Percentiles rank a stretch among this genome's conserved stretches.
phyloP scores from a whole-genome alignment of 345 rosid species.

The Arabidopsis suecica region DNA sequence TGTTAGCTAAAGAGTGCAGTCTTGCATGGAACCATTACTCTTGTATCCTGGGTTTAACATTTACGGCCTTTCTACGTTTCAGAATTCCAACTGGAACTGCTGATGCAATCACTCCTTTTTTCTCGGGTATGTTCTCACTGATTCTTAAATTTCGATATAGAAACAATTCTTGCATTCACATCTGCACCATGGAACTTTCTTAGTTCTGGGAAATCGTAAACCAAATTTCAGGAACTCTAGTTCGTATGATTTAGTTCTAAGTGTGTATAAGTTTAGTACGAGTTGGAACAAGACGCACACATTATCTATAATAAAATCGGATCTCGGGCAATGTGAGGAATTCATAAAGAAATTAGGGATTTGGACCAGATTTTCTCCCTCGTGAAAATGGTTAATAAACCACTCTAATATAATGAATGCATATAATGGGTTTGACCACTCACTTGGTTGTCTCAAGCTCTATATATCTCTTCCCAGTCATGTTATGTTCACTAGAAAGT shows the following conservation, averaged over 20 bases:
- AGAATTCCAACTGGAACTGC: slow-evolving; percentile 95
- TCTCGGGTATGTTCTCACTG: slow-evolving; percentile 72
- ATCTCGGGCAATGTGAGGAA: not conserved
- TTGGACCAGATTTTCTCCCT: slow-evolving; percentile 4
- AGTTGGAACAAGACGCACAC: slow-evolving; percentile 21
- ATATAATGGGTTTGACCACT: not conserved
- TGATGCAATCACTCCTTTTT: slow-evolving; percentile 93
- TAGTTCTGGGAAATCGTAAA: slow-evolving; percentile 19
- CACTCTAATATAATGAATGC: not conserved
- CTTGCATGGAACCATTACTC: slow-evolving; percentile 20
- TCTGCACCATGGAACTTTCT: slow-evolving; percentile 24
- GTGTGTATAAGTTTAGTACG: slow-evolving; percentile 3
- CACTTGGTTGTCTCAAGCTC: slow-evolving; percentile 12
- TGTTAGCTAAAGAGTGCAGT: slow-evolving; percentile 14
- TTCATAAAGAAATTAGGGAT: not conserved
- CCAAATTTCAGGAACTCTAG: not conserved
- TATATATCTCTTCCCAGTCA: slow-evolving; percentile 17
- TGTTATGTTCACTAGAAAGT: slow-evolving; percentile 13
- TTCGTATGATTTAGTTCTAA: slow-evolving; percentile 1
- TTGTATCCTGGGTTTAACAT: slow-evolving; percentile 26
- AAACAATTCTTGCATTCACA: slow-evolving; percentile 20
- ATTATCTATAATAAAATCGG: not conserved
- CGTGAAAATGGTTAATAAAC: slow-evolving; percentile 8
- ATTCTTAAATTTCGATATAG: slow-evolving; percentile 28
- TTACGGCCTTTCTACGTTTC: slow-evolving; percentile 43